Evolutionary conservation across 2,329 filamentous ascomycete genomes (phyloP), one percentile per base, ranked within the genome.

Genomic region (Penicillium brasilianum): DNA sequence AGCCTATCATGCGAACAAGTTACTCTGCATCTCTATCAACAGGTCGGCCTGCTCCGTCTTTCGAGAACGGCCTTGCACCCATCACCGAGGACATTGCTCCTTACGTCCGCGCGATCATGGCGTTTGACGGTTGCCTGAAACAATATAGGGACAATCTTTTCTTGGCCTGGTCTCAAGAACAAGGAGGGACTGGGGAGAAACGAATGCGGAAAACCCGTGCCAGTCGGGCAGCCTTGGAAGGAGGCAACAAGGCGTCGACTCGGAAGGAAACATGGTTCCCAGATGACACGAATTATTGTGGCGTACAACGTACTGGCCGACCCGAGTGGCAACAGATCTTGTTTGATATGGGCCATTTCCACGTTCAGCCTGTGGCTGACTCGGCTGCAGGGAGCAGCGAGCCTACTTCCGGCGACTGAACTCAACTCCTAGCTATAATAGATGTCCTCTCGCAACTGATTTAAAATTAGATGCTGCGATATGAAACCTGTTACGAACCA

Each of bases 21-120:
- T 72, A 77, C 56, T 69, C 72, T 4, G 71, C 74, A 37, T 70
- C 75, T 18, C 60, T 69, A 3, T 59, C 74, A 14, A 72, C 70
- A 22, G 76, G 75, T 11, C 76, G 77, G 14, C 67, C 75, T 54
- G 74, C 90, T 0, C 93, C 91, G 0, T 87, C 90, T 0, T 92
- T 97, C 66, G 92, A 97, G 69, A 87, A 90, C 46, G 87, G 87
- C 0, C 79, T 90, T 69, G 74, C 77, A 0, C 81, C 88, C 20
- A 86, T 97, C 34, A 83, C 86, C 0, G 80, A 89, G 13, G 95
- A 99, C 65, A 82, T 98, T 1, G 93, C 93, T 0, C 95, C 96
- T 0, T 98, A 92, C 74, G 86, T 98, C n/a, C 90, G 96, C 11
- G 84, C 85, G 39, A 98, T 99, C 61, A 88, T 94, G 1, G 83